Base-by-base conservation (phyloP, 805 yeast genomes). In the Wickerhamomyces strasburgensis region DNA sequence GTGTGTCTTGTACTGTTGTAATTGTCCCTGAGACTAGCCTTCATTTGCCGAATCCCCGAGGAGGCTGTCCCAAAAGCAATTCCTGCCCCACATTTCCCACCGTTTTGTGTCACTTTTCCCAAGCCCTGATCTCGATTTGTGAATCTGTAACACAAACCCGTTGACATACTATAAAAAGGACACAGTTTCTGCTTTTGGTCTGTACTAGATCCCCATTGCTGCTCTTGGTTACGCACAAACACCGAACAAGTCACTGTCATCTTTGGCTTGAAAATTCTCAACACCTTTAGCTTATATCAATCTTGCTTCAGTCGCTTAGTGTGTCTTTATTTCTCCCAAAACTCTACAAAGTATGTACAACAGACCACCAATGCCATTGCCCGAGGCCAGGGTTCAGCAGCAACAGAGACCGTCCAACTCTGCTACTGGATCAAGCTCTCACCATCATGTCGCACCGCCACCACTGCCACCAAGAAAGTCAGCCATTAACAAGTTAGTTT, bases 291-390 rank as follows among this genome's bases (percentile, higher is more conserved):
- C 25, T 21, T 11, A 8, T 11, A 21, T 8, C 11, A 21, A 11
- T 11, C 25, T 21, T 11, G 25, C 25, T 21, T 11, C n/a, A n/a
- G n/a, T n/a, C n/a, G n/a, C 7, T 21, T 21, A 21, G 7, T 8
- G 7, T 11, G 7, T 21, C 25, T 11, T 21, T 21, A 7, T 21
- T 21, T 8, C 11, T 21, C 7, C 7, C 25, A 21, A 11, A 21
- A 8, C 25, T 21, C 25, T 21, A 21, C 11, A 21, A 21, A 21
- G 25, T 31, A 48, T 51, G 58, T 57, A 57, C 48, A 44, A 47
- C 40, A 40, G 64, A 45, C 56, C 61, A 7, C 51, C 51, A 15
- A 52, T 54, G 53, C 60, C 61, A 3, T 15, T 55, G 14, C 65
- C 64, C 9, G 14, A 35, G 26, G 30, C 10, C 42, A 19, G 33